These are phyloP conservation scores for Beauveria scarabaeidicola DNA, from an alignment of 2,329 filamentous ascomycete species.

Conservation along the genomic window DNA sequence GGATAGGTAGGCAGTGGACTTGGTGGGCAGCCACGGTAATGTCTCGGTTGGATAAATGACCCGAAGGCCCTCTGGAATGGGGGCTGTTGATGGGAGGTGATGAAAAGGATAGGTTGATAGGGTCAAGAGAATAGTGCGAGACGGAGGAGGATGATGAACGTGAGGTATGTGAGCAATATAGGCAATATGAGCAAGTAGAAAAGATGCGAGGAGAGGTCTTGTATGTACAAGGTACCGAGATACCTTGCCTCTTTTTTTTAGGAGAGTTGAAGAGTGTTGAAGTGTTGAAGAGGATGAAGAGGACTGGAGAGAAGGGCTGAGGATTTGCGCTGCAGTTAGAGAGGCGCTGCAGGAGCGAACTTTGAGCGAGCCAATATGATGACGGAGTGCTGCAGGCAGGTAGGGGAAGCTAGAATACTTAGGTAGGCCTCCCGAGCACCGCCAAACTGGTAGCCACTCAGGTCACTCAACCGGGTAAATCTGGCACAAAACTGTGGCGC, in stretches of 20 bases:
- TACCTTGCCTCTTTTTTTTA: too few relatives aligned
- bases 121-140: neutral
- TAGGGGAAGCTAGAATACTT: too few relatives aligned
- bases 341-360: neutral
- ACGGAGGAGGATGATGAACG: neutral
- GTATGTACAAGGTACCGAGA: too few relatives aligned
- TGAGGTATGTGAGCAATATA: too few relatives aligned
- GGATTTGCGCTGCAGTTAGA: conserved; percentile 1
- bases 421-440: neutral
- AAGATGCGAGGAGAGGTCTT: too few relatives aligned
- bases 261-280: too few relatives aligned
- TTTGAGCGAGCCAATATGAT: neutral
- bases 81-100: neutral
- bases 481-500: conserved; percentile 16
- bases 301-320: neutral
- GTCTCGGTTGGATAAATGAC: conserved; percentile 7
- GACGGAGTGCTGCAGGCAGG: neutral
- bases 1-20: neutral
- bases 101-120: neutral
- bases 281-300: too few relatives aligned
- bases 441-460: neutral
- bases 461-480: neutral
- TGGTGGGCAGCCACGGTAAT: neutral
- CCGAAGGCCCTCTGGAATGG: neutral
- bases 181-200: too few relatives aligned